Percentiles rank a stretch among this genome's conserved stretches.
Conservation (phyloP, 2,329 filamentous ascomycete species). For the Pezicula radicicola region DNA sequence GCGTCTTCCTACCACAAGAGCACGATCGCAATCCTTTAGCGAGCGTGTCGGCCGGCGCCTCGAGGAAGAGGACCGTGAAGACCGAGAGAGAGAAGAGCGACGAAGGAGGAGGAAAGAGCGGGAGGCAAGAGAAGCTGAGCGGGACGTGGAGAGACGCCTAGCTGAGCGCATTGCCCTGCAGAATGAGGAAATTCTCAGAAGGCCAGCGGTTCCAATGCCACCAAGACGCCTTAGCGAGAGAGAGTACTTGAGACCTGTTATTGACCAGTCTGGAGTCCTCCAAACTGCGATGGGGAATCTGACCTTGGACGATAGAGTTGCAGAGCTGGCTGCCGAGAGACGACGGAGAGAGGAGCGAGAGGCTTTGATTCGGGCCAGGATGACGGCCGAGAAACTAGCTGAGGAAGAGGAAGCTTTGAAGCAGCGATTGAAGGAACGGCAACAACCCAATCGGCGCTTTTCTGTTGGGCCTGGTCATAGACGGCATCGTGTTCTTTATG, state of each 20-base stretch:
- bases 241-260: slow-evolving; percentile 13
- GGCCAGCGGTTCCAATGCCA: slow-evolving; percentile 22
- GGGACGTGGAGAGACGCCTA: slow-evolving; percentile 12
- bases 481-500: slow-evolving; percentile 24
- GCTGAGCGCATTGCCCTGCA: slow-evolving; percentile 19
- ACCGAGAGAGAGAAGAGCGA: background rate
- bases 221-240: slow-evolving; percentile 5
- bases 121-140: slow-evolving; percentile 10
- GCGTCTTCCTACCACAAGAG: slow-evolving; percentile 2
- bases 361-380: slow-evolving; percentile 1
- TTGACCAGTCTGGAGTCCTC: slow-evolving; percentile 15
- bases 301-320: slow-evolving; percentile 7
- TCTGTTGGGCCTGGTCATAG: slow-evolving; percentile 20
- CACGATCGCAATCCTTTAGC: slow-evolving; percentile 11
- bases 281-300: slow-evolving; percentile 15
- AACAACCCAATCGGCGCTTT: slow-evolving; percentile 16
- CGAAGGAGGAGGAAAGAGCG: slow-evolving; percentile 7
- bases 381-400: slow-evolving; percentile 6
- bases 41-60: slow-evolving; percentile 9
- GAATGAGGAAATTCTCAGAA: slow-evolving; percentile 24
- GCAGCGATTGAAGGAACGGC: slow-evolving; percentile 18
- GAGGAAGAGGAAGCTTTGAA: slow-evolving; percentile 18
- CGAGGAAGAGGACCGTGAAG: slow-evolving; percentile 9
- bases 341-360: slow-evolving; percentile 12
- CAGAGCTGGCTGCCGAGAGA: slow-evolving; percentile 8